phyloP scores from a whole-genome alignment of 768 basidiomycete species.

The Tephrocybe sp. region DNA sequence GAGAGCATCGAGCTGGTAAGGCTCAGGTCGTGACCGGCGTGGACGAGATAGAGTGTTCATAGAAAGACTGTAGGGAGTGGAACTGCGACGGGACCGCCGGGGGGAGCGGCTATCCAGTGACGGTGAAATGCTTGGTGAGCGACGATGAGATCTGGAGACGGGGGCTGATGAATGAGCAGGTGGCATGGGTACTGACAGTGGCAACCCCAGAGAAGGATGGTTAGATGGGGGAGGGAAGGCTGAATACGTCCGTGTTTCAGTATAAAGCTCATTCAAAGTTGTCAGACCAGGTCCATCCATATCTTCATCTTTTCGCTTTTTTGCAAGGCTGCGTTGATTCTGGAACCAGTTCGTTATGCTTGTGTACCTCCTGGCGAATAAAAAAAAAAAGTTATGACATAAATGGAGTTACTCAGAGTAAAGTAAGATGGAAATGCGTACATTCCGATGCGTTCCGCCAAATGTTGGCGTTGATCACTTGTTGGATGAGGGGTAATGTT shows the following conservation, averaged over 20 bases:
- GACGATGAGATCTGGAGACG: slow-evolving; percentile 22
- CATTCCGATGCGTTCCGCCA: slow-evolving; percentile 75
- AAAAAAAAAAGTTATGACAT: slow-evolving; percentile 13
- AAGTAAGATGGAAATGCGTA: slow-evolving; percentile 39
- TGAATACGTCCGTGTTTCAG: slow-evolving; percentile 39
- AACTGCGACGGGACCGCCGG: slow-evolving; percentile 36
- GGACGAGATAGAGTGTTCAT: slow-evolving; percentile 46
- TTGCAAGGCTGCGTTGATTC: slow-evolving; percentile 77
- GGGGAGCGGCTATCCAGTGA: slow-evolving; percentile 36
- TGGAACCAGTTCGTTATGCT: slow-evolving; percentile 87
- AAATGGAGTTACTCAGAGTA: slow-evolving; percentile 27
- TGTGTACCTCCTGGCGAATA: slow-evolving; percentile 60
- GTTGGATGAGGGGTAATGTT: slow-evolving; percentile 64
- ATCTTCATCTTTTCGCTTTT: slow-evolving; percentile 66
- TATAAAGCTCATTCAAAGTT: slow-evolving; percentile 28
- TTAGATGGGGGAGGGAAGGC: slow-evolving; percentile 47
- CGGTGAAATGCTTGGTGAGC: slow-evolving; percentile 39
- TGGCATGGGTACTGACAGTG: slow-evolving; percentile 20
- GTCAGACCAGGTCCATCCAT: slow-evolving; percentile 27
- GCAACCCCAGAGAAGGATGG: slow-evolving; percentile 43
- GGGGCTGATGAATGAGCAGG: slow-evolving; percentile 30
- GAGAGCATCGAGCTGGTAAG: slow-evolving; percentile 72
- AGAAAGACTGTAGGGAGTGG: slow-evolving; percentile 43
- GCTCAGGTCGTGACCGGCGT: slow-evolving; percentile 75
- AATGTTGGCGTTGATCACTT: slow-evolving; percentile 59